A percentile compares a stretch with the other conserved stretches of the same genome.
Evolutionary conservation across 2,329 filamentous ascomycete genomes (phyloP).

Genomic region (Coleophoma crateriformis): DNA sequence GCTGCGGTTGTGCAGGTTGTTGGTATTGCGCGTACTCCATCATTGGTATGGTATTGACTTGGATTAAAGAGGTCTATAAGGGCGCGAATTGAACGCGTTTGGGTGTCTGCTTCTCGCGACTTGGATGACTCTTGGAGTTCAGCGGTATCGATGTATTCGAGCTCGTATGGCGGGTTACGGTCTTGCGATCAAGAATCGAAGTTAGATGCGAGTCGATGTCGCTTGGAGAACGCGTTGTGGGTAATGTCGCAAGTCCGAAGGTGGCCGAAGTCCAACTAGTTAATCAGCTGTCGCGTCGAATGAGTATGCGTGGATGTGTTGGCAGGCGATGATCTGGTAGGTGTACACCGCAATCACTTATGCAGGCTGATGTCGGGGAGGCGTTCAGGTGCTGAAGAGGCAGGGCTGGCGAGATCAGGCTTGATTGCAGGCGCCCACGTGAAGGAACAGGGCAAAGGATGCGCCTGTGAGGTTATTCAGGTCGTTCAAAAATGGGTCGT

Average conservation of each 20-base stretch:
- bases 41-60: slow-evolving; percentile 34
- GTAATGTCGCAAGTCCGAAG: slow-evolving; percentile 18
- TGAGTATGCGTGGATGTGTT: slow-evolving; percentile 57
- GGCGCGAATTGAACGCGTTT: too few species aligned
- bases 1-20: slow-evolving; percentile 52
- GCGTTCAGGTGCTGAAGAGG: slow-evolving; percentile 29
- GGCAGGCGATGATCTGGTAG: slow-evolving; percentile 46
- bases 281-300: slow-evolving; percentile 33
- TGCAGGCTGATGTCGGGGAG: slow-evolving; percentile 48
- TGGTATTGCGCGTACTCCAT: slow-evolving; percentile 76
- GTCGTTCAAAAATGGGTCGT: slow-evolving; percentile 13
- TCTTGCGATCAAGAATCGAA: background rate
- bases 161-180: background rate
- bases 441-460: slow-evolving; percentile 19
- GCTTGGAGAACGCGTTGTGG: slow-evolving; percentile 15
- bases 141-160: background rate
- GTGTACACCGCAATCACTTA: slow-evolving; percentile 50
- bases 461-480: slow-evolving; percentile 21
- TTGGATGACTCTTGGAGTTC: background rate
- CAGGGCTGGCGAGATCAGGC: slow-evolving; percentile 30
- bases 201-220: slow-evolving; percentile 2
- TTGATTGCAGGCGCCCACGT: slow-evolving; percentile 21
- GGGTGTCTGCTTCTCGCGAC: too few species aligned
- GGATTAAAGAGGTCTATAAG: too few species aligned
- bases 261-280: slow-evolving; percentile 19